phyloP scores from a whole-genome alignment of 768 basidiomycete genomes.

The Fistulinella prunicolor region DNA sequence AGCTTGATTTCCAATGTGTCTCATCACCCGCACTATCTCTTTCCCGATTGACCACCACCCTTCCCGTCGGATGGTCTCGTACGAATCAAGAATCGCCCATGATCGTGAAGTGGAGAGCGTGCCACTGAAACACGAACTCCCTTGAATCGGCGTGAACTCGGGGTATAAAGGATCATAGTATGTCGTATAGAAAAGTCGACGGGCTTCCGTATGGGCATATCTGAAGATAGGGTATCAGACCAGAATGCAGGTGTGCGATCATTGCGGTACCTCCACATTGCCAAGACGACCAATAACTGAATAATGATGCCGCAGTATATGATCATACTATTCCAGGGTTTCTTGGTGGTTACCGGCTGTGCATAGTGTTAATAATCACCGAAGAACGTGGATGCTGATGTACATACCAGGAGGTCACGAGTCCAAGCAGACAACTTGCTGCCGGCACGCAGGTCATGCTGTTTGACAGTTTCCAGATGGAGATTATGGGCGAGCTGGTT shows the following conservation, averaged over 20 bases:
- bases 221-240: constrained; percentile 27
- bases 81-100: constrained; percentile 38
- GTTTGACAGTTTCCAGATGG: constrained; percentile 36
- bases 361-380: constrained; percentile 9
- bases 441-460: constrained; percentile 35
- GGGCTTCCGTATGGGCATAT: constrained; percentile 47
- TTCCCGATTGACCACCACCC: constrained; percentile 39
- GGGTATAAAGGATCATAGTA: constrained; percentile 80
- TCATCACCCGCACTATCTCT: constrained; percentile 39
- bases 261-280: constrained; percentile 58
- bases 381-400: not conserved
- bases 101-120: constrained; percentile 36
- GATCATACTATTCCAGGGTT: constrained; percentile 29
- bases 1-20: constrained; percentile 37
- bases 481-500: constrained; percentile 42
- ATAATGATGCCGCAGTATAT: constrained; percentile 37
- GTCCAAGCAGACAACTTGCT: constrained; percentile 36
- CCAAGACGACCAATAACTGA: constrained; percentile 45
- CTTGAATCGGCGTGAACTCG: constrained; percentile 56
- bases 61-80: constrained; percentile 38
- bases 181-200: constrained; percentile 61
- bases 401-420: constrained; percentile 39
- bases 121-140: constrained; percentile 24
- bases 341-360: constrained; percentile 19
- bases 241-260: not conserved